Conservation (phyloP, 176 grass and related monocot species). For the Tillandsia leiboldiana region DNA sequence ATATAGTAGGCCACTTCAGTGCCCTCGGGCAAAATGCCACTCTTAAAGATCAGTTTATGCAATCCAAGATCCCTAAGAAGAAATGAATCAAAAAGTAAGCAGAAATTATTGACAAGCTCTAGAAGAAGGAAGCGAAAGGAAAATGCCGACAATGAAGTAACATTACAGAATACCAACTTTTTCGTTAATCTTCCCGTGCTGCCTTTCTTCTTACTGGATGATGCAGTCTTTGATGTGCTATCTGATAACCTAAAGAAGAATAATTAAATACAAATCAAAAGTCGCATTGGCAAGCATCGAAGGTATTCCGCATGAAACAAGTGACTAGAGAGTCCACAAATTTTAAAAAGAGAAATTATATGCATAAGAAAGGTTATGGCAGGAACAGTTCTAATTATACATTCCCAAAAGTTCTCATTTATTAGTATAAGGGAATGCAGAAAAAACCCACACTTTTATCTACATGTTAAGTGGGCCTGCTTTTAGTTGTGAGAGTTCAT, state of each 20-base stretch:
- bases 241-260: slow-evolving; percentile 38
- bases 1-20: slow-evolving; percentile 71
- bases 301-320: too few species aligned
- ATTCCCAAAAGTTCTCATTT: too few species aligned
- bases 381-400: too few species aligned
- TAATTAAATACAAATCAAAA: background rate
- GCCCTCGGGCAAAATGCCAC: slow-evolving; percentile 48
- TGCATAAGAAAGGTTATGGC: too few species aligned
- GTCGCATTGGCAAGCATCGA: too few species aligned
- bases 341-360: too few species aligned
- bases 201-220: slow-evolving; percentile 29
- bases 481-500: too few species aligned
- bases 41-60: slow-evolving; percentile 76
- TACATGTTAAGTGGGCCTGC: too few species aligned
- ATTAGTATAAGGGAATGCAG: too few species aligned
- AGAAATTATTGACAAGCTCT: slow-evolving; percentile 10
- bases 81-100: slow-evolving; percentile 11
- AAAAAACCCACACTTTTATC: too few species aligned
- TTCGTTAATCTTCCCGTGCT: slow-evolving; percentile 45
- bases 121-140: background rate
- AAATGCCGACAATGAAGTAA: slow-evolving; percentile 1
- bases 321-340: too few species aligned
- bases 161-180: slow-evolving; percentile 33
- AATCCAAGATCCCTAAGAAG: slow-evolving; percentile 43
- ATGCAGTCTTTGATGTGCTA: slow-evolving; percentile 30